Evolutionary conservation across 1,139 yeast species (phyloP), one percentile per base, ranked within the genome.

Genomic region (Saccharomyces hybrid): DNA sequence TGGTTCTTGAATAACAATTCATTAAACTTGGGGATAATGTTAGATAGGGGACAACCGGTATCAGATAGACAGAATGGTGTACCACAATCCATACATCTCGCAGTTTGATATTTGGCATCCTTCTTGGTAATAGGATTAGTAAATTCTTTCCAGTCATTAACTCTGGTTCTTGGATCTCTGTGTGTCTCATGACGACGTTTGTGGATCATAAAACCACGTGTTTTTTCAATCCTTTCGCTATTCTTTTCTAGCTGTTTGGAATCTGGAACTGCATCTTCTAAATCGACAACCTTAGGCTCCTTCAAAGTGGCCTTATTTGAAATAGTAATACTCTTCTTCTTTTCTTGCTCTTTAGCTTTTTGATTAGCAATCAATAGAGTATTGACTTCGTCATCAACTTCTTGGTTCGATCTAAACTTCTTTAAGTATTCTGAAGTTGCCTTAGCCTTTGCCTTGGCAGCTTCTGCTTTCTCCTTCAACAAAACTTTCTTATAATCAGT

Each of bases 31-130:
- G 99, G 99, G 77, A 93, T 93, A 64, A 91, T 84, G 73, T 93
- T 93, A 57, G 98, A 90, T 63, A 93, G 87, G 57, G 99, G 99
- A 76, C 99, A 93, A 59, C 99, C 99, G 51, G 96, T 87, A 72
- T 93, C 98, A 47, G 96, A 86, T 69, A 95, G 95, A 78, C 99
- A 93, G 82, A 91, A 93, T 58, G 99, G 99, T 66, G 93, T 96
- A 77, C 99, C 99, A 78, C 99, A 93, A 75, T 93, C 99, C 97
- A 93, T 93, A 80, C 99, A 93, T 74, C 99, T 83, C n/a, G 98
- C 97, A 55, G 98, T 88, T 76, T 93, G 98, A 69, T 80, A 80
- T 70, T 84, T 82, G 69, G 93, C 84, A 63, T 93, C 98, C 54
- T 87, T 91, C 73, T 87, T 86, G 58, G 90, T 78, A 63, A 93